Percentiles rank a stretch among this genome's conserved stretches.
These are phyloP conservation scores for Metschnikowia shivogae DNA, from an alignment of 805 yeast genomes.

Conservation along the genomic window DNA sequence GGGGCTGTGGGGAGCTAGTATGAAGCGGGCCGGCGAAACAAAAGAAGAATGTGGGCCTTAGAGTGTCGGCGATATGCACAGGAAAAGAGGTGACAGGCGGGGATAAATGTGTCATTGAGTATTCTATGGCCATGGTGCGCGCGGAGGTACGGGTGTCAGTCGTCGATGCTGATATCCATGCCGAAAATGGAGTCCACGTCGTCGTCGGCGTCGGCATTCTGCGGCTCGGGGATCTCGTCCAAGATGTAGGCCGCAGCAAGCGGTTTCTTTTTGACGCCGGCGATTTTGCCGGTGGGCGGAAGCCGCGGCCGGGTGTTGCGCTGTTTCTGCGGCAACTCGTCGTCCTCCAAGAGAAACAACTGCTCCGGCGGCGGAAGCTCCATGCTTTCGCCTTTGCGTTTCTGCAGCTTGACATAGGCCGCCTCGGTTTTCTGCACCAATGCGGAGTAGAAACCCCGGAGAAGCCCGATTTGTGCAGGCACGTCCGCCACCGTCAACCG, in stretches of 20 bases:
- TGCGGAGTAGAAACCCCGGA: conserved; percentile 49
- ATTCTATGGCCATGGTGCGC: too few species aligned
- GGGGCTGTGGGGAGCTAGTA: too few species aligned
- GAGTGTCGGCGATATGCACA: too few species aligned
- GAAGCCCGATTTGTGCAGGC: conserved; percentile 49
- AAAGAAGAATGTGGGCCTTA: too few species aligned
- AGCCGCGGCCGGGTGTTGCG: conserved; percentile 71
- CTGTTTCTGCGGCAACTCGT: conserved; percentile 75
- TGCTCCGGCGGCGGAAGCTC: conserved; percentile 37
- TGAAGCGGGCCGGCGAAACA: too few species aligned
- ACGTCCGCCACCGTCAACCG: conserved; percentile 52
- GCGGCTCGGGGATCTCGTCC: not conserved
- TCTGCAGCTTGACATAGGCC: conserved; percentile 37
- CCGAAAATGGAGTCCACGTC: conserved; percentile 2
- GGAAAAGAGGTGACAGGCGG: too few species aligned
- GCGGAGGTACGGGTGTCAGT: not conserved
- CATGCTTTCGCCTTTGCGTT: conserved; percentile 36
- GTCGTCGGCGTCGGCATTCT: not conserved
- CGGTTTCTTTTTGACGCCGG: conserved; percentile 59
- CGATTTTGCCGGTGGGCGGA: conserved; percentile 87
- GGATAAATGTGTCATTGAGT: too few species aligned
- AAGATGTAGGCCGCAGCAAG: conserved; percentile 30
- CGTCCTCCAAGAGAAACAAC: conserved; percentile 64
- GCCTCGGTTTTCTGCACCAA: conserved; percentile 42
- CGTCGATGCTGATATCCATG: conserved; percentile 3